These are phyloP conservation scores for Zarea fungicola DNA, from an alignment of 2,329 filamentous ascomycete genomes.

Conservation along the genomic window DNA sequence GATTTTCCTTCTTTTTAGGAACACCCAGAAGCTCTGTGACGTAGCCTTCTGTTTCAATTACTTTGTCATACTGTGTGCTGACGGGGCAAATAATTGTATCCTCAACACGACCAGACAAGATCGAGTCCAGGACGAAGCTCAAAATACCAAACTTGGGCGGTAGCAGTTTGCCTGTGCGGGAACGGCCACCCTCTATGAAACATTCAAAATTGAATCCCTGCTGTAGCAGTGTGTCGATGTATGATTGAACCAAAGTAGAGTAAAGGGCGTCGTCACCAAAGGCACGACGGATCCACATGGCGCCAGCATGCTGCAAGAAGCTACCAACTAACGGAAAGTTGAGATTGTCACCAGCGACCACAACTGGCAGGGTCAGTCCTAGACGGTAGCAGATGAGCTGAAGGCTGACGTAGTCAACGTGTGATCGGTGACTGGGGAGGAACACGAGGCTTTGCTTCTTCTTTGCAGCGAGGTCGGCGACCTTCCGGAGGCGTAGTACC, in stretches of 20 bases:
- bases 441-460: slow-evolving; percentile 97
- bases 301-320: slow-evolving; percentile 92
- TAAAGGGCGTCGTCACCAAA: slow-evolving; percentile 93
- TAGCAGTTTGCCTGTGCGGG: slow-evolving; percentile 86
- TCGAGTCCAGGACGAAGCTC: slow-evolving; percentile 83
- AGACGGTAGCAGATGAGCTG: slow-evolving; percentile 94
- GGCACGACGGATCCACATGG: slow-evolving; percentile 90
- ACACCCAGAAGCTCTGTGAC: slow-evolving; percentile 90
- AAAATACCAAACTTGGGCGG: slow-evolving; percentile 95
- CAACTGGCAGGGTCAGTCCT: slow-evolving; percentile 80
- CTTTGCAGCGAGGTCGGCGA: slow-evolving; percentile 75
- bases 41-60: slow-evolving; percentile 96
- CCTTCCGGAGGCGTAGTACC: slow-evolving; percentile 72
- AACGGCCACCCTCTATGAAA: slow-evolving; percentile 93
- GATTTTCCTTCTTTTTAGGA: slow-evolving; percentile 92
- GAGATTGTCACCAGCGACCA: slow-evolving; percentile 92
- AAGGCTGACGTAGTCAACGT: slow-evolving; percentile 92
- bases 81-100: slow-evolving; percentile 94
- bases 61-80: slow-evolving; percentile 97
- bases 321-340: slow-evolving; percentile 87
- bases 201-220: slow-evolving; percentile 94
- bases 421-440: slow-evolving; percentile 86
- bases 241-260: slow-evolving; percentile 86
- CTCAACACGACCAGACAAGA: slow-evolving; percentile 80
- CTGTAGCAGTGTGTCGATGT: slow-evolving; percentile 87